These are phyloP conservation scores for Cyclotella baltica DNA, from an alignment of 108 stramenopile species.

Conservation along the genomic window DNA sequence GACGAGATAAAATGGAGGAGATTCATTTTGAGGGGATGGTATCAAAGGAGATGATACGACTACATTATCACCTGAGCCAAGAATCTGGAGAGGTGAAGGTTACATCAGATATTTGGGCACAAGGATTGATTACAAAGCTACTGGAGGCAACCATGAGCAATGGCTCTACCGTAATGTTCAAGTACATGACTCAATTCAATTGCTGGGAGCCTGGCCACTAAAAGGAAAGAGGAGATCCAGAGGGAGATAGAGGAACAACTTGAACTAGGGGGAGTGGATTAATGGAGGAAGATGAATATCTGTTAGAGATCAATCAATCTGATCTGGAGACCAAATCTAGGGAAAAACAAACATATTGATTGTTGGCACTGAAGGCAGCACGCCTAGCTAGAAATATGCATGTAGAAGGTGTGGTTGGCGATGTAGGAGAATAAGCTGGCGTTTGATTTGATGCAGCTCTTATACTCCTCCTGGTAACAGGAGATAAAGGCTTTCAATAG, in stretches of 20 bases:
- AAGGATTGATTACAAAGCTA: neutral
- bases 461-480: too few relatives aligned
- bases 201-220: neutral
- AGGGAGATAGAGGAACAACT: neutral
- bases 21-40: too few relatives aligned
- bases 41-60: neutral
- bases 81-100: neutral
- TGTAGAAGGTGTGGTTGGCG: too few relatives aligned
- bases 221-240: neutral
- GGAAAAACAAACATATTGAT: neutral
- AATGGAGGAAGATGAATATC: slow-evolving; percentile 10
- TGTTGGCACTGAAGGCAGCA: neutral
- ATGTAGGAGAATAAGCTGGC: too few relatives aligned
- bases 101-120: neutral
- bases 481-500: too few relatives aligned
- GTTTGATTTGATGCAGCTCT: too few relatives aligned
- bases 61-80: neutral
- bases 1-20: neutral
- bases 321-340: neutral
- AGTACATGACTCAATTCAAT: slow-evolving; percentile 8
- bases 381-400: too few relatives aligned
- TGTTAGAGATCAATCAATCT: neutral
- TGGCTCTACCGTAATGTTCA: neutral
- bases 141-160: neutral
- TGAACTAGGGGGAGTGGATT: neutral